Percentiles rank a stretch among this genome's conserved stretches.
Conservation (phyloP, 768 basidiomycete genomes). For the Suillus spraguei region DNA sequence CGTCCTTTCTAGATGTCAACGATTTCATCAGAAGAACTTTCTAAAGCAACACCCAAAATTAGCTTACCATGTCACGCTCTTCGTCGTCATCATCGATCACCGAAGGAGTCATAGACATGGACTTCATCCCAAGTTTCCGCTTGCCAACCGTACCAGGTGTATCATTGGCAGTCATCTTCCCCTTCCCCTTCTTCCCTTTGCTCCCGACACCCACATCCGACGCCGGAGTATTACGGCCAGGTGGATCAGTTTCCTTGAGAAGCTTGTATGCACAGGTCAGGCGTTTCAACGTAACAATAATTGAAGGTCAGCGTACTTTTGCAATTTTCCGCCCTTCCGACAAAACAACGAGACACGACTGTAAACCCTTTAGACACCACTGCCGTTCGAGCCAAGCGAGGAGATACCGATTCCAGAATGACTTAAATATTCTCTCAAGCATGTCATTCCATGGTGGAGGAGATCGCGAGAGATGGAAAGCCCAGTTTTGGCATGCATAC, state of each 20-base stretch:
- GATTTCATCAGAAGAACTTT: slow-evolving; percentile 5
- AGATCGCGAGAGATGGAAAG: too few relatives aligned
- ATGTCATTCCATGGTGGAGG: too few relatives aligned
- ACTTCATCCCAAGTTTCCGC: slow-evolving; percentile 74
- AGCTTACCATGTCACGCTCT: slow-evolving; percentile 67
- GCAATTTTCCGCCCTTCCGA: too few relatives aligned
- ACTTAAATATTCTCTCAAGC: too few relatives aligned
- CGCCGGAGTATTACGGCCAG: slow-evolving; percentile 64
- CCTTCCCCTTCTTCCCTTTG: slow-evolving; percentile 61
- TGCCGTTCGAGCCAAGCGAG: too few relatives aligned
- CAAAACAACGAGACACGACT: too few relatives aligned
- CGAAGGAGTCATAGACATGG: slow-evolving; percentile 77
- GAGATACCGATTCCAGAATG: too few relatives aligned
- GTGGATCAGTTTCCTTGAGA: slow-evolving; percentile 63
- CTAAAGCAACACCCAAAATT: background rate
- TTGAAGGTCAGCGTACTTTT: too few relatives aligned
- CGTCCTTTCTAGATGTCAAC: slow-evolving; percentile 70
- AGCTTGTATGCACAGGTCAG: too few relatives aligned
- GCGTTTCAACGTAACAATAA: too few relatives aligned
- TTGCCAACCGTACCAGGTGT: slow-evolving; percentile 50
- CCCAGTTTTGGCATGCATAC: too few relatives aligned
- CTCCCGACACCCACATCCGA: slow-evolving; percentile 60
- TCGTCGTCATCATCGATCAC: slow-evolving; percentile 76
- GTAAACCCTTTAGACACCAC: too few relatives aligned
- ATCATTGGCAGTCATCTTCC: slow-evolving; percentile 48